phyloP scores from a whole-genome alignment of 108 stramenopile genomes.

The Cyclotella baltica region DNA sequence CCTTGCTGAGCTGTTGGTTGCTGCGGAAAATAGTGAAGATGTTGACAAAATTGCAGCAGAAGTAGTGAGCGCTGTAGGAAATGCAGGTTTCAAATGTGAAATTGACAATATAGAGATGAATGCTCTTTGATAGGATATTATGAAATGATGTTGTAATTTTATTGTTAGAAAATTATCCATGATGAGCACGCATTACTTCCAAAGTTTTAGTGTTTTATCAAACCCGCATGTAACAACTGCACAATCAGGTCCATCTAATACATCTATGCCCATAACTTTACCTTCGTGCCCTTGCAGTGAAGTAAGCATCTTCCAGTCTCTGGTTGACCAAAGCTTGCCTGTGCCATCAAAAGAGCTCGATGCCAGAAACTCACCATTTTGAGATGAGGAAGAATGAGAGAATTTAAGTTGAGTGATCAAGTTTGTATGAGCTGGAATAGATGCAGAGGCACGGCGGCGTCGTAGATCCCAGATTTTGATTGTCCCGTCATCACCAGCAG shows the following conservation, averaged over 20 bases:
- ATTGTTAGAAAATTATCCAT: not conserved
- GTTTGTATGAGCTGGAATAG: slow-evolving; percentile 94
- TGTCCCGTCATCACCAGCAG: slow-evolving; percentile 95
- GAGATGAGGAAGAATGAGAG: slow-evolving; percentile 48
- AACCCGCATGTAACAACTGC: slow-evolving; percentile 83
- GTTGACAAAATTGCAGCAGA: slow-evolving; percentile 30
- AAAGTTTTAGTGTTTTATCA: slow-evolving; percentile 91
- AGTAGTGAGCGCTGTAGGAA: slow-evolving; percentile 39
- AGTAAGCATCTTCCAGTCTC: slow-evolving; percentile 88
- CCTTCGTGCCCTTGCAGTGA: slow-evolving; percentile 95
- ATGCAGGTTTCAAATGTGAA: slow-evolving; percentile 51
- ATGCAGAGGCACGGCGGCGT: slow-evolving; percentile 75
- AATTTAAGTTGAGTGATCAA: slow-evolving; percentile 92
- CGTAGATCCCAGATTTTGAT: slow-evolving; percentile 96
- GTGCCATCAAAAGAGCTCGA: slow-evolving; percentile 96
- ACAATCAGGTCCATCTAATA: slow-evolving; percentile 57
- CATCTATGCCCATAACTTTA: slow-evolving; percentile 91
- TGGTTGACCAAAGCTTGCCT: slow-evolving; percentile 89
- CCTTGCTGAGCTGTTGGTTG: slow-evolving; percentile 39
- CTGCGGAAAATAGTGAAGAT: slow-evolving; percentile 36
- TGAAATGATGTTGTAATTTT: not conserved
- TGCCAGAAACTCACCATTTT: slow-evolving; percentile 85
- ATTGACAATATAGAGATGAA: slow-evolving; percentile 25
- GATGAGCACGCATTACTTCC: slow-evolving; percentile 56
- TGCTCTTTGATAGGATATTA: not conserved